Percentiles rank a stretch among this genome's conserved stretches.
Conservation (phyloP, 192 early-diverging fungal species). For the Coemansia aciculifera region DNA sequence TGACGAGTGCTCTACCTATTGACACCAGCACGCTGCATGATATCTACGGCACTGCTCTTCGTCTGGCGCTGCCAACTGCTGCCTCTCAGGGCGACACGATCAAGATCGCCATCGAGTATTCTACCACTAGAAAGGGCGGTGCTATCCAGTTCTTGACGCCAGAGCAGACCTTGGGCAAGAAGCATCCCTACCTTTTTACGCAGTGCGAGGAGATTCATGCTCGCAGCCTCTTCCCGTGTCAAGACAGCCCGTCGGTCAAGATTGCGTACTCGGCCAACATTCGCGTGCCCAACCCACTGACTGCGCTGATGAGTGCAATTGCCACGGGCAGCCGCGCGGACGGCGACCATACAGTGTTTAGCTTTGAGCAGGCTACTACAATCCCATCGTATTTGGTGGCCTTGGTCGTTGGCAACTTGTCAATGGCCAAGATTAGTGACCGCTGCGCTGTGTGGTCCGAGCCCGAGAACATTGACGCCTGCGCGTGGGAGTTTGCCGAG, state of each 20-base stretch:
- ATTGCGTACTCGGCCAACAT: slow-evolving; percentile 85
- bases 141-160: slow-evolving; percentile 92
- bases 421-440: slow-evolving; percentile 73
- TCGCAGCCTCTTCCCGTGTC: slow-evolving; percentile 85
- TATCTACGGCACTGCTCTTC: slow-evolving; percentile 73
- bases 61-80: slow-evolving; percentile 58
- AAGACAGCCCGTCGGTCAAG: slow-evolving; percentile 87
- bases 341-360: slow-evolving; percentile 63
- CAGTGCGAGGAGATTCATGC: slow-evolving; percentile 98
- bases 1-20: slow-evolving; percentile 7
- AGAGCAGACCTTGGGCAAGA: slow-evolving; percentile 91
- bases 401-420: slow-evolving; percentile 85
- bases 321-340: slow-evolving; percentile 60
- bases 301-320: slow-evolving; percentile 94
- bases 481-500: slow-evolving; percentile 93
- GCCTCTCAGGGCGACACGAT: slow-evolving; percentile 54
- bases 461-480: slow-evolving; percentile 70
- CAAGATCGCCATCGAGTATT: slow-evolving; percentile 69
- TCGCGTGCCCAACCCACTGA: slow-evolving; percentile 70
- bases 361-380: slow-evolving; percentile 81
- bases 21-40: slow-evolving; percentile 57
- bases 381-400: slow-evolving; percentile 97
- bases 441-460: slow-evolving; percentile 96
- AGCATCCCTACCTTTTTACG: slow-evolving; percentile 93
- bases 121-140: slow-evolving; percentile 77